Percentiles rank a stretch among this genome's conserved stretches.
Evolutionary conservation across 257 asterid species (phyloP).

Genomic region (Solanum bukasovii): DNA sequence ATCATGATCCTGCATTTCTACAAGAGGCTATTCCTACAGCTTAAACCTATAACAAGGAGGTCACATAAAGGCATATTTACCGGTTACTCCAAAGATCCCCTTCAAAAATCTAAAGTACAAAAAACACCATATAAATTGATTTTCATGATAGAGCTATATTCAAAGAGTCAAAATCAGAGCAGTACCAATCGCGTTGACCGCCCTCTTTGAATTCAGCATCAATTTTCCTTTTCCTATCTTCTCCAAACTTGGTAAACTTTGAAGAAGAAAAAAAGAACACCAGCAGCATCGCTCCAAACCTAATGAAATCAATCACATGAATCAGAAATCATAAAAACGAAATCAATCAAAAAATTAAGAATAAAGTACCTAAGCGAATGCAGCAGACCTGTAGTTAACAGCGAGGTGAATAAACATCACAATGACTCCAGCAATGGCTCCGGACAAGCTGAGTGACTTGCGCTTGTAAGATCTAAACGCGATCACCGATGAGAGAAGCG

Average conservation of each 20-base stretch:
- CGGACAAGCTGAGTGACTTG: slow-evolving; percentile 76
- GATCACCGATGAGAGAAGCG: slow-evolving; percentile 40
- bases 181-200: slow-evolving; percentile 94
- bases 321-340: background rate
- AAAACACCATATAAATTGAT: background rate
- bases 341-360: background rate
- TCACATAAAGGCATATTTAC: background rate
- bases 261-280: slow-evolving; percentile 78
- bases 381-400: slow-evolving; percentile 53
- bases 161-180: background rate
- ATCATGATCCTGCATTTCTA: background rate
- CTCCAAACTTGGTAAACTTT: slow-evolving; percentile 69
- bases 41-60: background rate
- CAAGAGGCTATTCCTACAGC: background rate
- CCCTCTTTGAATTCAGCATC: slow-evolving; percentile 95
- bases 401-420: slow-evolving; percentile 74
- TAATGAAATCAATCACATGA: slow-evolving; percentile 4
- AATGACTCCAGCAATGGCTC: slow-evolving; percentile 63
- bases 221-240: slow-evolving; percentile 54
- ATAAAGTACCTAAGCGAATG: background rate
- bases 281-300: slow-evolving; percentile 72
- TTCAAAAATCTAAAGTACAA: background rate
- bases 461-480: slow-evolving; percentile 47
- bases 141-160: background rate
- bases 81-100: background rate